phyloP scores from a whole-genome alignment of 805 yeast species.

The Cyberlindnera meyerae region DNA sequence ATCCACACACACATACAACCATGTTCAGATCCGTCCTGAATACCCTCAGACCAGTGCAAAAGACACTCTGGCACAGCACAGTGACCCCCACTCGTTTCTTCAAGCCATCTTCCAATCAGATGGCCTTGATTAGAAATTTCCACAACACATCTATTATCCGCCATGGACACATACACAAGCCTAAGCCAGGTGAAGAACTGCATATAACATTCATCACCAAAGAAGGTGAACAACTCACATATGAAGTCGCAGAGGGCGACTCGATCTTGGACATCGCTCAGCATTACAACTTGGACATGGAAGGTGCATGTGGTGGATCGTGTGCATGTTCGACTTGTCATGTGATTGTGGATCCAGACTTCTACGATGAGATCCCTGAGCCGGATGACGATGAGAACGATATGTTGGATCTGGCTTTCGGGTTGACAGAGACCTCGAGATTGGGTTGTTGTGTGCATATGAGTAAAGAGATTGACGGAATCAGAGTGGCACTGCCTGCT shows the following conservation, averaged over 20 bases:
- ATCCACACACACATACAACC: neutral
- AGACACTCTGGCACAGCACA: neutral
- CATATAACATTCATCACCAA: conserved; percentile 86
- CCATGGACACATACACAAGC: conserved; percentile 89
- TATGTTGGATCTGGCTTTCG: conserved; percentile 96
- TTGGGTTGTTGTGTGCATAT: conserved; percentile 90
- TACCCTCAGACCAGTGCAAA: conserved; percentile 1
- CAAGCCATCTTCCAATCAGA: conserved; percentile 15
- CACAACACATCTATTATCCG: conserved; percentile 22
- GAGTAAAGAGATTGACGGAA: conserved; percentile 87
- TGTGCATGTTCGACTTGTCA: conserved; percentile 99
- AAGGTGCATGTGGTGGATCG: conserved; percentile 98
- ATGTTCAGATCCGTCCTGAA: conserved; percentile 10
- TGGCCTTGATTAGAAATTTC: conserved; percentile 24
- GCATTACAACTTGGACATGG: conserved; percentile 90
- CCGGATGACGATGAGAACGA: conserved; percentile 98
- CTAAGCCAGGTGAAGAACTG: conserved; percentile 89
- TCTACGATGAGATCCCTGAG: conserved; percentile 84
- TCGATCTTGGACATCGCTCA: conserved; percentile 91
- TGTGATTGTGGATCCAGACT: conserved; percentile 92
- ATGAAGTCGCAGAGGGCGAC: conserved; percentile 91
- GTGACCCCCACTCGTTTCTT: neutral
- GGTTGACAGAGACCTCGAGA: conserved; percentile 93
- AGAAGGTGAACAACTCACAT: conserved; percentile 78
- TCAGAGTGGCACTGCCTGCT: conserved; percentile 92